A percentile compares a stretch with the other conserved stretches of the same genome.
phyloP scores from a whole-genome alignment of 179 eudicot genomes.

The Amaranthus tricolor region DNA sequence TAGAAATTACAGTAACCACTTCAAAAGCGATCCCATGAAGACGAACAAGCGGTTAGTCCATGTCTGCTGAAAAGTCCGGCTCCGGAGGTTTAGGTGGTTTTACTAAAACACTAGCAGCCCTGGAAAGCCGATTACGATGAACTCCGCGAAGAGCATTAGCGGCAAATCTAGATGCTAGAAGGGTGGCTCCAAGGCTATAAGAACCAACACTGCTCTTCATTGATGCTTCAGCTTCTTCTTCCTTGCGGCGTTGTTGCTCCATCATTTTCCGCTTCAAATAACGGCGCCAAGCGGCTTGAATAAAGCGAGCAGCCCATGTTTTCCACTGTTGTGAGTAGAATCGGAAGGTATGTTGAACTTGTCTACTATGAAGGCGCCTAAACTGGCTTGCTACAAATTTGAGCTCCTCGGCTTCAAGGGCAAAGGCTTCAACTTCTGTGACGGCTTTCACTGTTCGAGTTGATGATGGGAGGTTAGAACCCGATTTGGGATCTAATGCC shows the following conservation, averaged over 20 bases:
- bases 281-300: constrained; percentile 94
- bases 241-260: constrained; percentile 57
- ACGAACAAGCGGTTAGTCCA: constrained; percentile 41
- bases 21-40: constrained; percentile 1
- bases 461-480: constrained; percentile 81
- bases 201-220: constrained; percentile 43
- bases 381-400: constrained; percentile 88
- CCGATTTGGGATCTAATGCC: constrained; percentile 90
- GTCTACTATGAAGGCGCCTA: constrained; percentile 86
- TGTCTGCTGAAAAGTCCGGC: constrained; percentile 87
- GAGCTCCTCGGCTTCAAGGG: constrained; percentile 75
- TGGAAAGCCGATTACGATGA: constrained; percentile 61
- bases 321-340: constrained; percentile 89
- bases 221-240: constrained; percentile 55
- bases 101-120: constrained; percentile 60
- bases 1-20: constrained; percentile 4
- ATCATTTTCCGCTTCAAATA: constrained; percentile 65
- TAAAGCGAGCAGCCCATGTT: constrained; percentile 92
- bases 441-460: constrained; percentile 82
- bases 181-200: constrained; percentile 74
- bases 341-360: constrained; percentile 89
- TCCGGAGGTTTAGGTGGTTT: constrained; percentile 92
- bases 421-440: constrained; percentile 85
- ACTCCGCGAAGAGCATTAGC: constrained; percentile 91
- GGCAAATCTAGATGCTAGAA: constrained; percentile 78